These are phyloP conservation scores for Corymbia citriodora DNA, from an alignment of 441 rosid genomes.

Conservation along the genomic window DNA sequence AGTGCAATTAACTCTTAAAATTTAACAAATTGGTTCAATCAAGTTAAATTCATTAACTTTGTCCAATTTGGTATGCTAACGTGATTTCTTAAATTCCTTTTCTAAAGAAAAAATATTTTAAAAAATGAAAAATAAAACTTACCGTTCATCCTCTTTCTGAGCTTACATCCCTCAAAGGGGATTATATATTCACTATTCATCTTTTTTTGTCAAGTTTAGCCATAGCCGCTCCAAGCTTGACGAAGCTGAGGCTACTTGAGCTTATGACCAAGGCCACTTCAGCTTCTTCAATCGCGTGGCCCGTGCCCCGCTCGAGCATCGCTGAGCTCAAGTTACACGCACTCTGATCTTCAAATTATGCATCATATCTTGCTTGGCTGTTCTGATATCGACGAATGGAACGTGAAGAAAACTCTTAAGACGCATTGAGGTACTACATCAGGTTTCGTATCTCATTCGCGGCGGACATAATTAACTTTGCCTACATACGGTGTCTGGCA, in stretches of 20 bases:
- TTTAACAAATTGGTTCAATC: accelerated
- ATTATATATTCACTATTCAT: background rate
- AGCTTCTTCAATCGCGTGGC: too few relatives aligned
- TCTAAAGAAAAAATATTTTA: too few relatives aligned
- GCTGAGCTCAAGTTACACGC: background rate
- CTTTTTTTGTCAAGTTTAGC: background rate
- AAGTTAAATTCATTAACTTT: too few relatives aligned
- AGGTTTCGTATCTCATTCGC: background rate
- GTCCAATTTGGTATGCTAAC: background rate
- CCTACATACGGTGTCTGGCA: background rate
- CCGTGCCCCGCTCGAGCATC: too few relatives aligned
- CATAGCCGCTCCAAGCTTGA: background rate
- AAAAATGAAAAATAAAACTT: too few relatives aligned
- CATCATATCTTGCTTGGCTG: background rate
- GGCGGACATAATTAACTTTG: background rate
- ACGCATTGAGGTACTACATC: background rate
- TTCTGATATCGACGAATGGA: background rate
- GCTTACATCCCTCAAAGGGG: background rate
- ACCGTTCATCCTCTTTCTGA: background rate
- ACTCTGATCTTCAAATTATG: background rate
- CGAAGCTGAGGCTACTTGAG: background rate
- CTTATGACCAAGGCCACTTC: background rate
- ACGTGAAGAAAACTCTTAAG: background rate
- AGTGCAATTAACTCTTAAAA: too few relatives aligned
- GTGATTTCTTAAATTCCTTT: background rate